phyloP scores from a whole-genome alignment of 2,329 filamentous ascomycete genomes.

The Aspergillus luchuensis region DNA sequence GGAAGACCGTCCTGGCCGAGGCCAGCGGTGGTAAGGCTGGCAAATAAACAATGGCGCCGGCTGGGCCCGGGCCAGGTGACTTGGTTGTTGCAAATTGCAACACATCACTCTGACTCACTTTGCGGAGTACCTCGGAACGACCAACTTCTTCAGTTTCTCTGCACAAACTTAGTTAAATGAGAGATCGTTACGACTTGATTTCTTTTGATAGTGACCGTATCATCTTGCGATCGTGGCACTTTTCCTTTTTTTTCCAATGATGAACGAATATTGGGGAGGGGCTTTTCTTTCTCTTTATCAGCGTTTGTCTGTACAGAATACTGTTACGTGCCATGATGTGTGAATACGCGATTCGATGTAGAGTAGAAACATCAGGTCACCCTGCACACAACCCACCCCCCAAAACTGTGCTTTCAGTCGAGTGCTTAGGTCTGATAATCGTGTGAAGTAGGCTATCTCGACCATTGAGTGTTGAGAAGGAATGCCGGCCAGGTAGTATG shows the following conservation, averaged over 20 bases:
- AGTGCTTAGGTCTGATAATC: not conserved
- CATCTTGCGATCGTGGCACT: conserved; percentile 23
- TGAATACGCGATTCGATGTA: conserved; percentile 24
- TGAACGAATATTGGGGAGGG: conserved; percentile 21
- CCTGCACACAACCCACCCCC: conserved; percentile 11
- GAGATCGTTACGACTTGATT: conserved; percentile 41
- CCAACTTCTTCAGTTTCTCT: conserved; percentile 31
- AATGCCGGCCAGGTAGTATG: not conserved
- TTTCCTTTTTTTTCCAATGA: conserved; percentile 7
- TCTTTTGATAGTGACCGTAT: conserved; percentile 26
- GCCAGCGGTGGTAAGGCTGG: conserved; percentile 45
- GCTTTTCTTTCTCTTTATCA: conserved; percentile 23
- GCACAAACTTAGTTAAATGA: conserved; percentile 41
- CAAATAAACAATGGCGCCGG: conserved; percentile 39
- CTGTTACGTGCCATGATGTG: conserved; percentile 23
- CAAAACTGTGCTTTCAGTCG: not conserved
- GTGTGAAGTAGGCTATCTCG: not conserved
- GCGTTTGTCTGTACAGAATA: conserved; percentile 33
- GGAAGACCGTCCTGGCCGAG: conserved; percentile 42
- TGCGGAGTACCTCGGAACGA: conserved; percentile 29
- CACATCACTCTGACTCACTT: conserved; percentile 19
- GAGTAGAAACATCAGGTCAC: conserved; percentile 23
- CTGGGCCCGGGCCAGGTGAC: conserved; percentile 37
- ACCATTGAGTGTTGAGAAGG: not conserved
- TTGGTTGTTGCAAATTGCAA: conserved; percentile 24